phyloP scores from a whole-genome alignment of 73 alveolate species.

The Paramecium sonneborni region DNA sequence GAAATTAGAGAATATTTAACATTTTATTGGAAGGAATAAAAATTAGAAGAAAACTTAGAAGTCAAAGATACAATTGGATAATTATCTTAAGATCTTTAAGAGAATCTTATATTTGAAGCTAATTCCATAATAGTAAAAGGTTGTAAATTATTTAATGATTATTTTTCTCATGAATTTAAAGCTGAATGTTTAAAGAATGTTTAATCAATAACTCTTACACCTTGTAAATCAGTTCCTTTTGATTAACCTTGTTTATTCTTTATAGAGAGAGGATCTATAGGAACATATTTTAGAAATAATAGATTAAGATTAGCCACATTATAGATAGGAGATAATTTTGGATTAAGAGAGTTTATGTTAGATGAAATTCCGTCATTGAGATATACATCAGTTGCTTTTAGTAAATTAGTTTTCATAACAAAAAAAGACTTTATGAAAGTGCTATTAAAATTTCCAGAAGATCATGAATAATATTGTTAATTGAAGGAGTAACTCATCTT shows the following conservation, averaged over 20 bases:
- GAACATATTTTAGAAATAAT: neutral
- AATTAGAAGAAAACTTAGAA: slow-evolving; percentile 32
- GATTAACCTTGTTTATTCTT: slow-evolving; percentile 24
- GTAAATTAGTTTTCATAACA: neutral
- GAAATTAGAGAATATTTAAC: slow-evolving; percentile 54
- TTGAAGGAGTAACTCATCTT: neutral
- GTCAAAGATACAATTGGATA: slow-evolving; percentile 2
- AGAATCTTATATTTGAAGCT: slow-evolving; percentile 22
- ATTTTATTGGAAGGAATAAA: slow-evolving; percentile 50
- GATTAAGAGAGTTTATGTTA: slow-evolving; percentile 15
- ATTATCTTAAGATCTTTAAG: slow-evolving; percentile 28
- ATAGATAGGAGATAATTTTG: slow-evolving; percentile 46
- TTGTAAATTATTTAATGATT: slow-evolving; percentile 10
- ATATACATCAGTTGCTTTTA: neutral
- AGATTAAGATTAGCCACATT: neutral
- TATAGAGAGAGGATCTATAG: slow-evolving; percentile 26
- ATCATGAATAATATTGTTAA: neutral
- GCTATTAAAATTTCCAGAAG: neutral
- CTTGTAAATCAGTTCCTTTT: neutral
- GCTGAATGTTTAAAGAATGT: neutral
- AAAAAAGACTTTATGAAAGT: neutral
- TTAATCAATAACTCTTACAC: slow-evolving; percentile 3
- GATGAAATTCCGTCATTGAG: neutral
- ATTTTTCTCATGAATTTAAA: slow-evolving; percentile 48
- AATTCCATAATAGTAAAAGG: slow-evolving; percentile 37